These are phyloP conservation scores for Onygenales sp. DNA, from an alignment of 2,329 filamentous ascomycete species.

Conservation along the genomic window DNA sequence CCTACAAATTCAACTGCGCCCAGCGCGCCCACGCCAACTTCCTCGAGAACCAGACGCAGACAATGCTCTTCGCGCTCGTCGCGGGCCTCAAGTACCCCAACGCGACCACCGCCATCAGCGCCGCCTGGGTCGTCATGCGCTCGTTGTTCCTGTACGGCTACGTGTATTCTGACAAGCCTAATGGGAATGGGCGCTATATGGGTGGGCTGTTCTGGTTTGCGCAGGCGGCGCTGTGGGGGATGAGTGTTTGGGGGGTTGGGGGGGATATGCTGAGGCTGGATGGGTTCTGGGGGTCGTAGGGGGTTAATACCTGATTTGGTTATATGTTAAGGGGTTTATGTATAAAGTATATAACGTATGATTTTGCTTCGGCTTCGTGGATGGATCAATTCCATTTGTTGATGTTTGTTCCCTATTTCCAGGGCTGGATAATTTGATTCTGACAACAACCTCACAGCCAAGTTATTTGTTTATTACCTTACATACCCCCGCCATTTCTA, in stretches of 20 bases:
- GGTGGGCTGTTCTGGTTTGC: conserved; percentile 30
- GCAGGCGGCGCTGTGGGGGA: conserved; percentile 31
- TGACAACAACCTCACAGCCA: no score
- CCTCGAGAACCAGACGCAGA: conserved; percentile 47
- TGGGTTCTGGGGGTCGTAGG: not conserved
- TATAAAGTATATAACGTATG: not conserved
- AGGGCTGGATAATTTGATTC: no score
- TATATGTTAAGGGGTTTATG: not conserved
- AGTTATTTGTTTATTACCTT: no score
- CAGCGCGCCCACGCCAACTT: conserved; percentile 52
- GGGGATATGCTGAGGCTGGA: not conserved
- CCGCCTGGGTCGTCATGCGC: conserved; percentile 42
- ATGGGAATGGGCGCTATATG: conserved; percentile 28
- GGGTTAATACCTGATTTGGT: not conserved
- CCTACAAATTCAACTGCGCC: conserved; percentile 43
- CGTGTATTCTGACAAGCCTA: conserved; percentile 28
- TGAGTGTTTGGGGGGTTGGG: conserved; percentile 24
- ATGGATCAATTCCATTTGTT: no score
- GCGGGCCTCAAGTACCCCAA: conserved; percentile 46
- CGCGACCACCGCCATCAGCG: conserved; percentile 36
- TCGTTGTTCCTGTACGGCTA: conserved; percentile 42
- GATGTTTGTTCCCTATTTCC: no score
- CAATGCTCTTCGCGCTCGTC: conserved; percentile 43
- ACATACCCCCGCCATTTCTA: no score
- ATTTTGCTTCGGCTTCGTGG: no score